phyloP scores from a whole-genome alignment of 495 filamentous ascomycete species.

The Podospora tetraspora region DNA sequence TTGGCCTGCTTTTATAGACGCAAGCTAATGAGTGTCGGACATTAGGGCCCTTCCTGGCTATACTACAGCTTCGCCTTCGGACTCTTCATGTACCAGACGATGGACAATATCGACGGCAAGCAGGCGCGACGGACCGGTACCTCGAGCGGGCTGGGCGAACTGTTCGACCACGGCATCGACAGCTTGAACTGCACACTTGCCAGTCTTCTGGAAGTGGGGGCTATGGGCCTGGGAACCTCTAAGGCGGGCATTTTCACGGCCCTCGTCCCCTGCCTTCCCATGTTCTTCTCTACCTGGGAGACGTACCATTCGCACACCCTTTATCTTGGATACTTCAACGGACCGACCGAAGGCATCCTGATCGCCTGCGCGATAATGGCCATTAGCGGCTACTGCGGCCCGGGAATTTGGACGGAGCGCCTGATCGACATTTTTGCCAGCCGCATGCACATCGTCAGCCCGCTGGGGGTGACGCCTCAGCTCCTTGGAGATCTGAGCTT shows the following conservation, averaged over 20 bases:
- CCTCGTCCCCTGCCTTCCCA: constrained; percentile 82
- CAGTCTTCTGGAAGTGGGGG: constrained; percentile 80
- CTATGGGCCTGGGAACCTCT: constrained; percentile 81
- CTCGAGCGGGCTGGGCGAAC: constrained; percentile 87
- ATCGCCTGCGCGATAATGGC: constrained; percentile 83
- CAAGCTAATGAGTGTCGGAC: not conserved
- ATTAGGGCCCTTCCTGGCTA: constrained; percentile 82
- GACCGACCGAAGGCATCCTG: constrained; percentile 91
- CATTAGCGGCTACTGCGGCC: constrained; percentile 78
- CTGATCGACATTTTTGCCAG: constrained; percentile 61
- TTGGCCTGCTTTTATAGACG: not conserved
- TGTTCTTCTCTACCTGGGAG: constrained; percentile 99
- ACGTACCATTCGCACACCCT: constrained; percentile 98
- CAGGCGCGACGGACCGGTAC: constrained; percentile 92
- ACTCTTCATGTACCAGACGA: constrained; percentile 95
- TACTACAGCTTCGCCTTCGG: constrained; percentile 94
- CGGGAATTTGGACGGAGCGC: constrained; percentile 75
- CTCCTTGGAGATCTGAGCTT: constrained; percentile 63
- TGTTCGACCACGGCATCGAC: constrained; percentile 98
- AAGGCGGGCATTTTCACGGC: constrained; percentile 85
- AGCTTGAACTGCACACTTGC: constrained; percentile 94
- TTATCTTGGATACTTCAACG: constrained; percentile 95
- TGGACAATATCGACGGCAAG: constrained; percentile 98
- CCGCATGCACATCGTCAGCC: constrained; percentile 26
- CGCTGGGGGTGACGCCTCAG: constrained; percentile 41